These are phyloP conservation scores for Fusarium sp. DNA, from an alignment of 2,329 filamentous ascomycete species.

Conservation along the genomic window DNA sequence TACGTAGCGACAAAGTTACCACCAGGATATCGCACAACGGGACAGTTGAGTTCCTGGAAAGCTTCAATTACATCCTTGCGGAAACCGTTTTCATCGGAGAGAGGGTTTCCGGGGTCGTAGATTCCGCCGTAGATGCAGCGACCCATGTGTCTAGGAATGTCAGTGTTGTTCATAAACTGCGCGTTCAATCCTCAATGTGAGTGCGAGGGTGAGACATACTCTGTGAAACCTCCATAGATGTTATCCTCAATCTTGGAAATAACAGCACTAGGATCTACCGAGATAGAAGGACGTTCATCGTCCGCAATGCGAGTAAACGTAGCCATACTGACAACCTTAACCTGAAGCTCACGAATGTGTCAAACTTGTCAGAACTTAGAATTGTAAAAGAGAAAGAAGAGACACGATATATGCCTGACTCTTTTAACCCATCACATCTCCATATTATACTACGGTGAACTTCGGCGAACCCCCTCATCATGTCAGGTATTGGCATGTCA, in stretches of 20 bases:
- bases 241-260: constrained; percentile 81
- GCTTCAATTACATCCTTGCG: constrained; percentile 81
- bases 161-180: not conserved
- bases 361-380: not conserved
- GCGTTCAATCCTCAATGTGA: not conserved
- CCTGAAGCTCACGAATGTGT: not conserved
- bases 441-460: not conserved
- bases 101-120: constrained; percentile 78
- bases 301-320: constrained; percentile 76
- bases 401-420: not conserved
- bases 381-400: not conserved
- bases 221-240: constrained; percentile 86
- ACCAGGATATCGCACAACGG: constrained; percentile 83
- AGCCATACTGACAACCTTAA: constrained; percentile 64
- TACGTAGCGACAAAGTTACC: constrained; percentile 89
- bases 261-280: constrained; percentile 71
- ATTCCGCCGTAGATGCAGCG: constrained; percentile 89
- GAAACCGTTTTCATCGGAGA: constrained; percentile 81
- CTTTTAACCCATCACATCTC: not conserved
- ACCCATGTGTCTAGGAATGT: constrained; percentile 77
- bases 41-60: constrained; percentile 78
- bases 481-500: not conserved
- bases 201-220: constrained; percentile 65
- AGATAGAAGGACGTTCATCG: constrained; percentile 70
- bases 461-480: constrained; percentile 9